Percentiles rank a stretch among this genome's conserved stretches.
Conservation (phyloP, 164 flowering plant species). For the Aristolochia fimbriata region DNA sequence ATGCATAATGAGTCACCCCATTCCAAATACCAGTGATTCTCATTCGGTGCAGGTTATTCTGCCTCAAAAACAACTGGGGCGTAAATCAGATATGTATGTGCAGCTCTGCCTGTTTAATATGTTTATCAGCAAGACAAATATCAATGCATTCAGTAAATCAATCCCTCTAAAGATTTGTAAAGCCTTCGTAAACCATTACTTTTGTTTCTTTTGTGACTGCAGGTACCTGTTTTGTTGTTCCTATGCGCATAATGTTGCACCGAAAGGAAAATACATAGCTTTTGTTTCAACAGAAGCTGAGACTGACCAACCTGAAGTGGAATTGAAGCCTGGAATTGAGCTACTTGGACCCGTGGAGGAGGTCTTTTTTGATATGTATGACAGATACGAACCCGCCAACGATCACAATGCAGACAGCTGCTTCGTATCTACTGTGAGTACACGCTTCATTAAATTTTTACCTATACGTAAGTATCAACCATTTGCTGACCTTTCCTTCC, state of each 20-base stretch:
- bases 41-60: conserved; percentile 90
- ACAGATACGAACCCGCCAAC: conserved; percentile 74
- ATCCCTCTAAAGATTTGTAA: background rate
- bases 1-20: conserved; percentile 93
- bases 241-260: conserved; percentile 90
- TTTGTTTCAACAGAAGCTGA: conserved; percentile 93
- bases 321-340: conserved; percentile 83
- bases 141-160: background rate
- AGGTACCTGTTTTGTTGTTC: conserved; percentile 98
- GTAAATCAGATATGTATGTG: conserved; percentile 89
- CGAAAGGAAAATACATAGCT: conserved; percentile 90
- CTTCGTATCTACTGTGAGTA: conserved; percentile 78
- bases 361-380: conserved; percentile 74
- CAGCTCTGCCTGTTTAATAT: too few relatives aligned
- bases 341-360: conserved; percentile 87
- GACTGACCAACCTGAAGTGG: conserved; percentile 75
- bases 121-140: too few relatives aligned
- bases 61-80: conserved; percentile 96
- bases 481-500: background rate
- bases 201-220: conserved; percentile 1
- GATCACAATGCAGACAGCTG: conserved; percentile 46
- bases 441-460: background rate
- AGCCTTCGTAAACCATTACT: too few relatives aligned
- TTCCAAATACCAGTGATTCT: conserved; percentile 77
- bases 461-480: background rate